Conservation (phyloP, 306 rosid genomes). For the Pachyrhizus erosus region DNA sequence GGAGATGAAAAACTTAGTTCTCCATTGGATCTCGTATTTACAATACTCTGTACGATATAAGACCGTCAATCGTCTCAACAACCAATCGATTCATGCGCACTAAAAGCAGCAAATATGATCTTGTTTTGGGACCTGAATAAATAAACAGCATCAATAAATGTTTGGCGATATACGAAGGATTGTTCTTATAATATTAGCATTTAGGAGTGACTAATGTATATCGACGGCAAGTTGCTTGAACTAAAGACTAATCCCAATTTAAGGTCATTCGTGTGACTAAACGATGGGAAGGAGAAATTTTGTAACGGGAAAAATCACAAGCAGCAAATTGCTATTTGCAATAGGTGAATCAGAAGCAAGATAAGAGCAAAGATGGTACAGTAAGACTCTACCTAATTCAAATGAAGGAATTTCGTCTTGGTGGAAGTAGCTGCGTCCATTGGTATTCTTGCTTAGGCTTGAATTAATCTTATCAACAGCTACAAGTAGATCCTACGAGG, state of each 20-base stretch:
- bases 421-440: conserved; percentile 59
- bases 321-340: conserved; percentile 15
- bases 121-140: conserved; percentile 57
- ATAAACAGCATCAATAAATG: conserved; percentile 14
- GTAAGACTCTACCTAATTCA: conserved; percentile 66
- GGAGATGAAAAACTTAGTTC: conserved; percentile 14
- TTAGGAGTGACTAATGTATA: too few species aligned
- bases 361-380: background rate
- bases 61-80: conserved; percentile 53
- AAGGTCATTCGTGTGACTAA: background rate
- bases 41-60: conserved; percentile 53
- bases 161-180: background rate
- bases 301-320: conserved; percentile 25
- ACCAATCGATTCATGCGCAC: conserved; percentile 59
- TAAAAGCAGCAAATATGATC: conserved; percentile 58
- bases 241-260: conserved; percentile 4
- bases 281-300: background rate
- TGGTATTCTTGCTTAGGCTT: conserved; percentile 58
- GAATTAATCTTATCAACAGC: conserved; percentile 91
- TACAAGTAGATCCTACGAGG: conserved; percentile 67
- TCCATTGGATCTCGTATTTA: conserved; percentile 36
- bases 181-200: too few species aligned
- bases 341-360: conserved; percentile 1
- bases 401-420: conserved; percentile 86
- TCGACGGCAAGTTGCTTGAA: too few species aligned